Conservation (phyloP, 441 rosid species). For the Corymbia citriodora region DNA sequence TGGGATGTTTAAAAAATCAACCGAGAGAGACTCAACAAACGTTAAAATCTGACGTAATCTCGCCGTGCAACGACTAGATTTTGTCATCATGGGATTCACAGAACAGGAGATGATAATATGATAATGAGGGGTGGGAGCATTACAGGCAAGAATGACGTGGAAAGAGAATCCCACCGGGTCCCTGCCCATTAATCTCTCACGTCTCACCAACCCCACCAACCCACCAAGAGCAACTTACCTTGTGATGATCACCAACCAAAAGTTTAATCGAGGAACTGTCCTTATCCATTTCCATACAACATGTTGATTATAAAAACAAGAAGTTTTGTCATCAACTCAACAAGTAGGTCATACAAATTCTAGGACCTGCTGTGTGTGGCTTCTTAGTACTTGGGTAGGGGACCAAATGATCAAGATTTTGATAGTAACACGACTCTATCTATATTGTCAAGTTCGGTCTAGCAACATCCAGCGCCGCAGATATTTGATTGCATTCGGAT, state of each 20-base stretch:
- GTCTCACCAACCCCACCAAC: not conserved
- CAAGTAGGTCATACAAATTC: not conserved
- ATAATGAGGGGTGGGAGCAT: not conserved
- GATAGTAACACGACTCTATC: not conserved
- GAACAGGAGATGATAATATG: not conserved
- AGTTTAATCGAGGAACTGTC: not conserved
- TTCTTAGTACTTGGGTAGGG: accelerated
- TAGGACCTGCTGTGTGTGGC: not conserved
- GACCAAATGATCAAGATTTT: not conserved
- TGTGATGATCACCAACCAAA: not conserved
- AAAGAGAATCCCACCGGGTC: not conserved
- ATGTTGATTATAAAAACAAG: not conserved
- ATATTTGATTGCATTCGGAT: not conserved
- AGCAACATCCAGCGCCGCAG: not conserved
- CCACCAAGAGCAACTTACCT: not conserved
- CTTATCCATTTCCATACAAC: not conserved
- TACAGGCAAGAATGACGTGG: not conserved
- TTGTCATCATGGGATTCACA: accelerated
- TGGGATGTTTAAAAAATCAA: not conserved
- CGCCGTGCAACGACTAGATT: not conserved
- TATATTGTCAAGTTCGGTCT: accelerated
- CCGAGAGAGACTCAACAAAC: not conserved
- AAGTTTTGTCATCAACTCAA: not conserved
- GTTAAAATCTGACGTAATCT: not conserved
- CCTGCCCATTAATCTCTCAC: not conserved